Conservation (phyloP, 306 rosid genomes). For the Trifolium dubium region DNA sequence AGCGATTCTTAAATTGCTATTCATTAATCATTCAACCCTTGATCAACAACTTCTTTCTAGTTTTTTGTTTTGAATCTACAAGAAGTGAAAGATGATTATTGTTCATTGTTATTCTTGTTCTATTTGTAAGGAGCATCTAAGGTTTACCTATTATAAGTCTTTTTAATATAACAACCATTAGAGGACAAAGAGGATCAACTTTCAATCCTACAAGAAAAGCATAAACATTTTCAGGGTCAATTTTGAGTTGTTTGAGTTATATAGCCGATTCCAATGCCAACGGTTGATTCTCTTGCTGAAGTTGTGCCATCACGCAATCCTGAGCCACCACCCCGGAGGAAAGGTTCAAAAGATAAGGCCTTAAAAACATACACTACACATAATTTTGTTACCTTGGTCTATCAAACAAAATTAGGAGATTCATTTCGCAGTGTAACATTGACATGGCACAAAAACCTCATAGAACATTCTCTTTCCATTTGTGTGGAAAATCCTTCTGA, state of each 20-base stretch:
- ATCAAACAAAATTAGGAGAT: constrained; percentile 51
- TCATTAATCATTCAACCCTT: constrained; percentile 8
- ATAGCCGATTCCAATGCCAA: constrained; percentile 23
- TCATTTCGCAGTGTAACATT: constrained; percentile 37
- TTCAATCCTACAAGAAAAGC: constrained; percentile 30
- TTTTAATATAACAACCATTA: constrained; percentile 15
- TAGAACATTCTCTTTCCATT: constrained; percentile 51
- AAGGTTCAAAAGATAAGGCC: constrained; percentile 15
- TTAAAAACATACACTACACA: constrained; percentile 34
- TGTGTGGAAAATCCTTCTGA: constrained; percentile 43
- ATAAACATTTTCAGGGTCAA: constrained; percentile 34
- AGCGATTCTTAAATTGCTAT: not conserved
- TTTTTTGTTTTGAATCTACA: constrained; percentile 23
- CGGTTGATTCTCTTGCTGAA: constrained; percentile 42
- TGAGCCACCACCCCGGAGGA: constrained; percentile 36
- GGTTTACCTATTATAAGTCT: constrained; percentile 23
- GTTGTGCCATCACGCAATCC: constrained; percentile 39
- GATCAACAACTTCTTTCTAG: constrained; percentile 8
- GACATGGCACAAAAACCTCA: constrained; percentile 58
- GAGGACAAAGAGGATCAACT: constrained; percentile 32
- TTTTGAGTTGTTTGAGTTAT: constrained; percentile 6
- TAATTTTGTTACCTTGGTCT: constrained; percentile 45
- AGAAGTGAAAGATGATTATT: constrained; percentile 11
- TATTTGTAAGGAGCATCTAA: constrained; percentile 33
- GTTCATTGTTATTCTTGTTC: constrained; percentile 25